Evolutionary conservation across 2,329 filamentous ascomycete genomes (phyloP).

Genomic region (Byssothecium circinans): DNA sequence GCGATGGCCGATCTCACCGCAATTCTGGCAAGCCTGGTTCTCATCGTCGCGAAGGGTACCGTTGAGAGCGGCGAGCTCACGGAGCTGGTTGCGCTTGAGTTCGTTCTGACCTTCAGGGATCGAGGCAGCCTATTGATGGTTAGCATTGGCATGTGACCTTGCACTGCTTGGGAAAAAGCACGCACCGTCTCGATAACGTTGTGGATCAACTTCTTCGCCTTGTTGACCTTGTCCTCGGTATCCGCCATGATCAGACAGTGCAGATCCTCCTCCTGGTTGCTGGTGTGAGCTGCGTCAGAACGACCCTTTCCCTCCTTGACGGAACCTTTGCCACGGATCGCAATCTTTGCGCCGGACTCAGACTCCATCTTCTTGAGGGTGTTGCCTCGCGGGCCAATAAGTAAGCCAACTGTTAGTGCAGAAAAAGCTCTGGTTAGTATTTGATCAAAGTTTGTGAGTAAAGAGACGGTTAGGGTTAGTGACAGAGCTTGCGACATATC

Average conservation of each 20-base stretch:
- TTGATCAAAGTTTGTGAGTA: conserved; percentile 47
- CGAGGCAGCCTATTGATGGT: conserved; percentile 75
- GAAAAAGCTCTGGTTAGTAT: conserved; percentile 87
- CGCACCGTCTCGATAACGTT: conserved; percentile 97
- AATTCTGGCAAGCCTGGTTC: conserved; percentile 99
- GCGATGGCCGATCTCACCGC: conserved; percentile 95
- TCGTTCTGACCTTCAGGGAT: conserved; percentile 99
- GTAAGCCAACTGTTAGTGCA: conserved; percentile 93
- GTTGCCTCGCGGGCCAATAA: conserved; percentile 99
- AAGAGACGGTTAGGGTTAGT: conserved; percentile 42
- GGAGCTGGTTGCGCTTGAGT: conserved; percentile 96
- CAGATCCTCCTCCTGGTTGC: conserved; percentile 99
- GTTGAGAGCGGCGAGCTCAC: conserved; percentile 96
- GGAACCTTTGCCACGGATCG: conserved; percentile 98
- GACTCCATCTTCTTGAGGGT: conserved; percentile 99
- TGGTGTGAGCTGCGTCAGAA: conserved; percentile 97
- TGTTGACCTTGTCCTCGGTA: conserved; percentile 99
- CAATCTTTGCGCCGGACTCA: conserved; percentile 97
- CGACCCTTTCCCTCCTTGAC: conserved; percentile 99
- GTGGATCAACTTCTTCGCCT: conserved; percentile 97
- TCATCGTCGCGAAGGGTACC: conserved; percentile 98
- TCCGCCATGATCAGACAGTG: conserved; percentile 99
- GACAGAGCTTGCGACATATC: conserved; percentile 44
- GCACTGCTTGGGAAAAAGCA: conserved; percentile 22
- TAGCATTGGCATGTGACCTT: conserved; percentile 37